Percentiles rank a stretch among this genome's conserved stretches.
Evolutionary conservation across 352 stramenopile genomes (phyloP).

Genomic region (Phytophthora hibernalis): DNA sequence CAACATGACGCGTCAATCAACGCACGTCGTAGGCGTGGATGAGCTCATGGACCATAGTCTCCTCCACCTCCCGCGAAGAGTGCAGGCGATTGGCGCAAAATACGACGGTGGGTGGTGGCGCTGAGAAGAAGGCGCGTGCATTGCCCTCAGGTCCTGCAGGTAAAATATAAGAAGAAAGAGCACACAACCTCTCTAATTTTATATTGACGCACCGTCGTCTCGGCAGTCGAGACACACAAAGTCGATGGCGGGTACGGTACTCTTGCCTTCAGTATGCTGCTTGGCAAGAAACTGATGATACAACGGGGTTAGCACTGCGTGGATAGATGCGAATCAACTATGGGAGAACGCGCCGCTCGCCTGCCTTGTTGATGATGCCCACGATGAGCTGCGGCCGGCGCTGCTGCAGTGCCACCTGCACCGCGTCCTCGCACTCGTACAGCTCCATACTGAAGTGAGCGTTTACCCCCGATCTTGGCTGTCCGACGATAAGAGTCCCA

Average conservation of each 20-base stretch:
- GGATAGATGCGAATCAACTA: neutral
- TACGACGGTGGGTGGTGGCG: constrained; percentile 79
- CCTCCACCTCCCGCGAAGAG: constrained; percentile 75
- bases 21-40: constrained; percentile 87
- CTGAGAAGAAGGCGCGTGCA: constrained; percentile 85
- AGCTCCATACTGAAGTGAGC: constrained; percentile 60
- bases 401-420: constrained; percentile 77
- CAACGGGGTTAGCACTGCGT: neutral
- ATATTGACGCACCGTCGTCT: constrained; percentile 52
- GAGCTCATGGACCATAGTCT: constrained; percentile 87
- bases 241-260: constrained; percentile 47
- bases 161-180: constrained; percentile 4
- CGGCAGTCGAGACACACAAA: constrained; percentile 85
- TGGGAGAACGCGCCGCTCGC: constrained; percentile 10
- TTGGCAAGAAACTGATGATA: constrained; percentile 53
- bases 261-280: constrained; percentile 40
- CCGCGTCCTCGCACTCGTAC: constrained; percentile 80
- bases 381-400: constrained; percentile 71
- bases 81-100: constrained; percentile 85
- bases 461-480: constrained; percentile 1
- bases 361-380: constrained; percentile 80
- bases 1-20: constrained; percentile 5
- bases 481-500: constrained; percentile 16
- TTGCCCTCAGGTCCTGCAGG: constrained; percentile 70
- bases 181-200: neutral